These are phyloP conservation scores for Stygiomarasmius scandens DNA, from an alignment of 1,284 basidiomycete species.

Conservation along the genomic window DNA sequence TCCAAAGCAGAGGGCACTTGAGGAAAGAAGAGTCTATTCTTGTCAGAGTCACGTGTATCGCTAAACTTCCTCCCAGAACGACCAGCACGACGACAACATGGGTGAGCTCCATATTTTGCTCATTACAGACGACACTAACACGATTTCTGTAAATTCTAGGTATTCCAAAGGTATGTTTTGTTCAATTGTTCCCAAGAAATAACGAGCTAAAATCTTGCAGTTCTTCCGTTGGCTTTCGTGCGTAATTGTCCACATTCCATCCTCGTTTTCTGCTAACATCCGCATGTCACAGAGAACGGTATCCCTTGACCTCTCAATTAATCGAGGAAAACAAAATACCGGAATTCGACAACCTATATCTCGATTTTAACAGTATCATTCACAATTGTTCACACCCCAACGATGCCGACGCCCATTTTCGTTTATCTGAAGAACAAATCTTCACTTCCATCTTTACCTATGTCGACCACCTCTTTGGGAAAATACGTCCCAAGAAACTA, in stretches of 20 bases:
- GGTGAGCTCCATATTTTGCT: background rate
- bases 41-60: too few relatives aligned
- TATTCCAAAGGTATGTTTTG: constrained; percentile 58
- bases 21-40: too few relatives aligned
- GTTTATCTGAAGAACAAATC: constrained; percentile 95
- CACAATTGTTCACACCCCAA: constrained; percentile 97
- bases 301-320: constrained; percentile 96
- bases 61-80: too few relatives aligned
- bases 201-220: constrained; percentile 34
- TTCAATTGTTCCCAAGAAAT: background rate
- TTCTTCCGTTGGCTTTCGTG: constrained; percentile 87
- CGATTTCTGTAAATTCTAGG: constrained; percentile 34
- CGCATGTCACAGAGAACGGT: constrained; percentile 74
- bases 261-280: constrained; percentile 14
- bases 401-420: constrained; percentile 94
- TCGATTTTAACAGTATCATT: constrained; percentile 99
- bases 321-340: constrained; percentile 98
- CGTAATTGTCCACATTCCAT: constrained; percentile 29
- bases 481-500: constrained; percentile 96
- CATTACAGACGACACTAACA: background rate
- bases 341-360: constrained; percentile 91
- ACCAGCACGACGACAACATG: background rate
- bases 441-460: constrained; percentile 97
- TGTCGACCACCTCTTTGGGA: constrained; percentile 95
- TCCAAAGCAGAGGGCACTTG: too few relatives aligned